Base-by-base conservation (phyloP, 192 early-diverging fungal species). In the Spizellomyces sp. region DNA sequence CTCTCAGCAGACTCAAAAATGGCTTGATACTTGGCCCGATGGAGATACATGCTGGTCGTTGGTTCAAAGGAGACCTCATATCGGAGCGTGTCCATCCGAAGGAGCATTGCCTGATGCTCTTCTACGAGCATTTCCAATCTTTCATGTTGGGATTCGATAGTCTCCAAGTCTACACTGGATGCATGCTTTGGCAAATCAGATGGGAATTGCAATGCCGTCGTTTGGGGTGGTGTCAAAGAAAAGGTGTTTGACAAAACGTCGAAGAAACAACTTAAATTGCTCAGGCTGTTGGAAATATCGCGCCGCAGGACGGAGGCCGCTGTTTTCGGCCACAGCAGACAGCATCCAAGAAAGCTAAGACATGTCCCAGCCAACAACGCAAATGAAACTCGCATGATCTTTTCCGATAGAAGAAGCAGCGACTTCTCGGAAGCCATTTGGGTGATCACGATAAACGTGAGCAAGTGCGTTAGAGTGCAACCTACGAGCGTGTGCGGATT, bases 361-460 rank as follows among this genome's bases (percentile, higher is more conserved):
- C 52, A 41, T 8, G 64, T 73, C n/a, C 71, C 71, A 12, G 10
- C 5, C 17, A 67, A 56, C 64, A 73, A 44, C 12, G 56, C 43
- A 2, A 44, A 7, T 15, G 71, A 45, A 19, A 46, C 61, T 6
- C 71, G 48, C 9, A 43, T 9, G 7, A 73, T 65, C 42, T 67
- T 73, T 6, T 36, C 56, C 6, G 41, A 43, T 10, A 73, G 56
- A 3, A 59, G 50, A 36, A 12, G 21, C 41, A 66, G 44, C 5
- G 71, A 42, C 15, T 58, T 46, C 9, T 73, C 64, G 0, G 55
- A 47, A 57, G 67, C 19, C 12, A 73, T 66, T 47, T 73, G 63
- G 4, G 71, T 73, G 45, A 73, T 73, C 14, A 56, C 66, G 6
- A 73, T 14, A 61, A 73, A 73, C 8, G 71, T 73, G 45, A 73